These are phyloP conservation scores for Silene latifolia DNA, from an alignment of 148 eudicot genomes.

Conservation along the genomic window DNA sequence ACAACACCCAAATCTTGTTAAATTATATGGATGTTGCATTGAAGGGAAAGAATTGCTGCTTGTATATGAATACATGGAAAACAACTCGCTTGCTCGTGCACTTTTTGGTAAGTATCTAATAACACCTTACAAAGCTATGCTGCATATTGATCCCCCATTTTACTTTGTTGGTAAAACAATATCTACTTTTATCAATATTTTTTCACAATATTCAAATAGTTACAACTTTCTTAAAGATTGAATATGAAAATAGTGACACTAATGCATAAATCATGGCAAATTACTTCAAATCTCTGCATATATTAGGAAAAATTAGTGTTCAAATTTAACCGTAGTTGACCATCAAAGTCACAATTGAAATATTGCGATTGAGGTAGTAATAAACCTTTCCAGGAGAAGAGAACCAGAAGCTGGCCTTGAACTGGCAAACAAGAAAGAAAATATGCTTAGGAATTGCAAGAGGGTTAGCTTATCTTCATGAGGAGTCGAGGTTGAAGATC, in stretches of 20 bases:
- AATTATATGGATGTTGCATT: constrained; percentile 69
- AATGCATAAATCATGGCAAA: too few species aligned
- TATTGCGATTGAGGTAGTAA: too few species aligned
- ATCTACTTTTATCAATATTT: too few species aligned
- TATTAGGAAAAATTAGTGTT: too few species aligned
- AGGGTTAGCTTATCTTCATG: constrained; percentile 56
- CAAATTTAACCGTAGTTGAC: too few species aligned
- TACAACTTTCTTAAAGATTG: too few species aligned
- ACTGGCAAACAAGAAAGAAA: constrained; percentile 46
- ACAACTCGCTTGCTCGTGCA: constrained; percentile 73
- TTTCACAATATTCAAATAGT: too few species aligned
- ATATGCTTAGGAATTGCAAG: constrained; percentile 49
- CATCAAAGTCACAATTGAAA: too few species aligned
- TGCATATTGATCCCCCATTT: too few species aligned
- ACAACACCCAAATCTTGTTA: constrained; percentile 87
- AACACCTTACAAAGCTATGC: background rate
- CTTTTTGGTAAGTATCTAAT: constrained; percentile 46
- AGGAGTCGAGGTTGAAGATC: constrained; percentile 52
- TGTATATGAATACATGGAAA: constrained; percentile 60
- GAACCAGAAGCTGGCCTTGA: constrained; percentile 30
- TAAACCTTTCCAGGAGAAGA: constrained; percentile 26
- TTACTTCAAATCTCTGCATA: too few species aligned
- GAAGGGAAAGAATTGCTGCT: constrained; percentile 68
- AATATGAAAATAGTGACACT: too few species aligned
- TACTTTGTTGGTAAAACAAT: too few species aligned